Evolutionary conservation across 1,284 basidiomycete species (phyloP).

Genomic region (Ganoderma meredithae): DNA sequence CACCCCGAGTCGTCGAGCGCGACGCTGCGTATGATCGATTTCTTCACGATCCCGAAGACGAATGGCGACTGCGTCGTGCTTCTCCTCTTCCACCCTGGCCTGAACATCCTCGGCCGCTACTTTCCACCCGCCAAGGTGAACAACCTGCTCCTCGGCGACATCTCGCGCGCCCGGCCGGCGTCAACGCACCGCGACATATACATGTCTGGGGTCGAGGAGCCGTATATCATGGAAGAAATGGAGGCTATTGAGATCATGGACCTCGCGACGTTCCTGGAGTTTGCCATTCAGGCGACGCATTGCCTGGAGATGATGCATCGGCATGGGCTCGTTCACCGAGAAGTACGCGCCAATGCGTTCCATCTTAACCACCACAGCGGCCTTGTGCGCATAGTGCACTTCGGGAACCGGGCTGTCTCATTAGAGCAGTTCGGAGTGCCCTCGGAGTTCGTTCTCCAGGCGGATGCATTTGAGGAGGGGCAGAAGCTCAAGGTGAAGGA

Average conservation of each 20-base stretch:
- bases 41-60: conserved; percentile 66
- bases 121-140: conserved; percentile 72
- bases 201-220: conserved; percentile 57
- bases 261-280: conserved; percentile 77
- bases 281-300: conserved; percentile 75
- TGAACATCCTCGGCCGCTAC: conserved; percentile 70
- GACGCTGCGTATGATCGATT: conserved; percentile 66
- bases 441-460: conserved; percentile 66
- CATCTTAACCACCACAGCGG: conserved; percentile 74
- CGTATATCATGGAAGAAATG: conserved; percentile 56
- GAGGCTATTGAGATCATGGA: conserved; percentile 76
- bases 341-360: conserved; percentile 79
- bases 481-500: conserved; percentile 76
- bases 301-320: conserved; percentile 73
- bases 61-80: conserved; percentile 73
- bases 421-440: conserved; percentile 75
- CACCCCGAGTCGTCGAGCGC: conserved; percentile 59
- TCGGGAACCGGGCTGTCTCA: conserved; percentile 78
- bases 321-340: conserved; percentile 69
- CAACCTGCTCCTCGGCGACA: conserved; percentile 67
- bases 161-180: conserved; percentile 49
- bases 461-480: conserved; percentile 59
- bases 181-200: conserved; percentile 56
- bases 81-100: conserved; percentile 69
- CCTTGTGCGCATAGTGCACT: conserved; percentile 72